Evolutionary conservation across 352 stramenopile species (phyloP).

Genomic region (Elongisporangium prolatum): DNA sequence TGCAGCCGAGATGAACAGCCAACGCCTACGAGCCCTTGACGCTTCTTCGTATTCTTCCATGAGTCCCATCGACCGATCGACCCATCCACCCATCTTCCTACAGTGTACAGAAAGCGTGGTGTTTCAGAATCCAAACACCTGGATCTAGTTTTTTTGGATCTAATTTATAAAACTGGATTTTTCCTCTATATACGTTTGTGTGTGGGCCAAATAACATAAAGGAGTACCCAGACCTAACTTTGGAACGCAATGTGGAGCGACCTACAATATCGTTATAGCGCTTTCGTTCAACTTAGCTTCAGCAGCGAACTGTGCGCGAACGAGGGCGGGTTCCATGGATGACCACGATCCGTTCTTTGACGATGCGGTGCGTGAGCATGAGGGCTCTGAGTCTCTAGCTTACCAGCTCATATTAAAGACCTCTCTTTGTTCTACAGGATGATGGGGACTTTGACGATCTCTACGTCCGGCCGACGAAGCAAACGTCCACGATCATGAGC

Average conservation of each 20-base stretch:
- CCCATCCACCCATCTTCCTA: neutral
- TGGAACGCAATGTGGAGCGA: neutral
- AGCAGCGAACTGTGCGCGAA: neutral
- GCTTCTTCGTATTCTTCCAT: neutral
- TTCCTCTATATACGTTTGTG: neutral
- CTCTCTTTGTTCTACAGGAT: constrained; percentile 25
- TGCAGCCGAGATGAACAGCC: constrained; percentile 15
- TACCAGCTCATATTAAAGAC: neutral
- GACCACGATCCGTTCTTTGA: constrained; percentile 50
- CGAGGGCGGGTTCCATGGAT: constrained; percentile 16
- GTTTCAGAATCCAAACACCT: neutral
- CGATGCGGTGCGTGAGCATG: constrained; percentile 17
- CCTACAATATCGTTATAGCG: neutral
- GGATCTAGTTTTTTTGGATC: neutral
- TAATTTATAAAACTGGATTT: neutral
- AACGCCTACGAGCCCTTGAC: neutral
- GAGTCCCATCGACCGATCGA: neutral
- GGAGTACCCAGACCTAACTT: neutral
- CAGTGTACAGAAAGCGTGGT: neutral
- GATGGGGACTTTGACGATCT: constrained; percentile 77
- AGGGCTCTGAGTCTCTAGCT: neutral
- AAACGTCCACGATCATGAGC: neutral
- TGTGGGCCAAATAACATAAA: no score
- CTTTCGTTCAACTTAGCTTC: neutral
- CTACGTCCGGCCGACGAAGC: constrained; percentile 28